phyloP scores from a whole-genome alignment of 2,329 filamentous ascomycete species.

The Aspergillus pseudoglaucus region DNA sequence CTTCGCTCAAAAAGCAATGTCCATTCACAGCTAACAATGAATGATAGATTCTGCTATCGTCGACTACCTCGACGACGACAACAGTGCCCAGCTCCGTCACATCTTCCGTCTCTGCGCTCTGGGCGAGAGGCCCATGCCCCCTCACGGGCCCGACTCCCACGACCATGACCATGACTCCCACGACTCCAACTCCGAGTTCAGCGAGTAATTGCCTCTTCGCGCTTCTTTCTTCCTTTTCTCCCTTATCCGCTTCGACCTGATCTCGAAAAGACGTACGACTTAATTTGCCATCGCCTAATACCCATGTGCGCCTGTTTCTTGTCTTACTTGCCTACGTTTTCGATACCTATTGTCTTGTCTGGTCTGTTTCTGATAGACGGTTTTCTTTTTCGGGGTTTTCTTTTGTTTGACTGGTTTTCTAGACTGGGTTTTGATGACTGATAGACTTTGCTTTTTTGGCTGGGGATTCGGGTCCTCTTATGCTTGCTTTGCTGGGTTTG shows the following conservation, averaged over 20 bases:
- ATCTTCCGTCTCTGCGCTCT: slow-evolving; percentile 47
- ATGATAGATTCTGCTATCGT: slow-evolving; percentile 44
- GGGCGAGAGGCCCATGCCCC: slow-evolving; percentile 45
- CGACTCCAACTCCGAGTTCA: neutral
- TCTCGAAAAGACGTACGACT: neutral
- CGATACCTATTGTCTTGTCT: slow-evolving; percentile 14
- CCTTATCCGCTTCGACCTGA: neutral
- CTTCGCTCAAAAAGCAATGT: no score
- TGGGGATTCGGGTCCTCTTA: neutral
- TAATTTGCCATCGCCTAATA: neutral
- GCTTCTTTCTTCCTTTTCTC: slow-evolving; percentile 1
- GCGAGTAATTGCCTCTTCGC: neutral
- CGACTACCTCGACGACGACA: slow-evolving; percentile 43
- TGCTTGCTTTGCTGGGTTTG: no score
- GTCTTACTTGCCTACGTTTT: neutral
- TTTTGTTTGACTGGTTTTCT: neutral
- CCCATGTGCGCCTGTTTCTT: neutral
- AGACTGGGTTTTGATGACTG: neutral
- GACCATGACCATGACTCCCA: slow-evolving; percentile 14
- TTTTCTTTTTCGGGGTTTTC: slow-evolving; percentile 7
- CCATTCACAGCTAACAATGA: slow-evolving; percentile 12
- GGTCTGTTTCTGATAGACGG: slow-evolving; percentile 17
- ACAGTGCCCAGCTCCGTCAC: slow-evolving; percentile 41
- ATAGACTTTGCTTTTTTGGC: neutral
- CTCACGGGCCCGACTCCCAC: slow-evolving; percentile 17